Evolutionary conservation across 805 yeast genomes (phyloP), one percentile per base, ranked within the genome.

Genomic region (Candida mattraensis): DNA sequence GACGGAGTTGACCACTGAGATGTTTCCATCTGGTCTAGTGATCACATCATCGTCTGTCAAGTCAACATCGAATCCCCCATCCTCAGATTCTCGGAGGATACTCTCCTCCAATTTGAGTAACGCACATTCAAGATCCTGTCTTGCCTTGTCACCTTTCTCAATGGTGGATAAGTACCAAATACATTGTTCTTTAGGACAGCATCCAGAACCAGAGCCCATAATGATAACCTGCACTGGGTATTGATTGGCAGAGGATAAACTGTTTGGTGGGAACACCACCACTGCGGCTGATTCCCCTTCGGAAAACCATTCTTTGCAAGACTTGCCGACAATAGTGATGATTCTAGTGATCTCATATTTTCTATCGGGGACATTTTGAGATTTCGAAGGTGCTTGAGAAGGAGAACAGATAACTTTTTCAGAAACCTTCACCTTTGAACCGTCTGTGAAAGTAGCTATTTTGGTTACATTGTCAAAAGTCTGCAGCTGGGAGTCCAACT

Each of bases 291-390:
- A 72, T 65, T 91, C 98, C 32, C 78, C 80, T 31, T 84, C 88
- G 10, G 79, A 74, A 66, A 89, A 84, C 98, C 98, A 91, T 65
- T 88, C 95, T 33, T 72, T 74, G 66, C 98, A 91, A 45, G 83
- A 83, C 54, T 85, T 85, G 46, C 83, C 81, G 15, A 89, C 97
- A 27, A 87, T 76, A 8, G 91, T 84, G 5, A 85, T 78, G 58
- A 91, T 62, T 48, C 96, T 75, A 33, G 88, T 82, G 21, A 85
- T 70, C 50, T 79, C 79, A 51, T 67, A 75, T 17, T 67, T 58
- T 61, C 70, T 64, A 45, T 61, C 51, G 37, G 77, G 66, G 45
- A 69, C 51, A 61, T 66, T 54, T 52, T 67, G 47, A 11, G 68
- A 48, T 48, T 62, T 60, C 52, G 48, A 48, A 21, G 78, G 72